Base-by-base conservation (phyloP, 2,329 filamentous ascomycete genomes). In the Fusarium pseudocircinatum region DNA sequence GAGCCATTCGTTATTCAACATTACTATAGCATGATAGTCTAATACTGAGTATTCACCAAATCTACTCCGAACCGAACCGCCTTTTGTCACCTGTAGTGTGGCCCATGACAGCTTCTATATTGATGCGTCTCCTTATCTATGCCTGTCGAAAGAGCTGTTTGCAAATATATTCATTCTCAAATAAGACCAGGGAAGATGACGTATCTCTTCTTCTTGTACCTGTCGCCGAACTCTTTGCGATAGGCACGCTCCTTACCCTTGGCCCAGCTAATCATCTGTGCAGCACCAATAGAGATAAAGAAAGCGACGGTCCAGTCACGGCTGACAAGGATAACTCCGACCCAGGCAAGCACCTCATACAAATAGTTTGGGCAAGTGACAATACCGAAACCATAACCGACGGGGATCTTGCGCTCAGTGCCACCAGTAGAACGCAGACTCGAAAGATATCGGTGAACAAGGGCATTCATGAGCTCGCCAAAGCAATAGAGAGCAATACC, bases 321-420 rank as follows among this genome's bases (percentile, higher is more conserved):
- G 77, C 91, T 95, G 60, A 96, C 89, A 47, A 97, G 81, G 75
- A 93, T 92, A 62, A 98, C 87, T 32, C 95, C 95, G 36, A 93
- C 77, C 96, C 96, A 99, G 2, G 95, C 90, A 42, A 97, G 82
- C 12, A 93, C 87, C 84, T 99, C 96, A 77, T 97, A 98, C 86
- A 97, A 90, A 86, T 99, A 99, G 85, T 99, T 99, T 46, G 96
- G 96, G 85, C 95, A 97, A 18, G 96, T 99, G 59, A 99, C 96
- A 40, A 94, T 84, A 73, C 86, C 87, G 83, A 98, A 98, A 36
- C 95, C 94, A 66, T 96, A 90, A 32, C 96, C 96, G 64, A 86
- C 86, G 3, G 96, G 96, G 72, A 99, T 97, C 77, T 94, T 95
- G 67, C 96, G 90, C 81, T 97, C 94, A 3, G 93, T 96, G 74